Base-by-base conservation (phyloP, 331 rosid species). In the Acacia concinna region DNA sequence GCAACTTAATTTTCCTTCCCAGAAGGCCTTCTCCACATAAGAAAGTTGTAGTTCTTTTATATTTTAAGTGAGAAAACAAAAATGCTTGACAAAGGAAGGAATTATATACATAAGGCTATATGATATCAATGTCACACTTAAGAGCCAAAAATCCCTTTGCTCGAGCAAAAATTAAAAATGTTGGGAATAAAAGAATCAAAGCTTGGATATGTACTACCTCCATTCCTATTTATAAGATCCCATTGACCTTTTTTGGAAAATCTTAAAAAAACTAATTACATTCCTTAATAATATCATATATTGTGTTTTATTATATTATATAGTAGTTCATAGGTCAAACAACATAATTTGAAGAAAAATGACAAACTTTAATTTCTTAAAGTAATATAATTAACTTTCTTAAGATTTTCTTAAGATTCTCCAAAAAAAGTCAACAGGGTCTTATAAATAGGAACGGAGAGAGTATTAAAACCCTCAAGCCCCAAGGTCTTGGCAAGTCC, bases 381-480 rank as follows among this genome's bases (percentile, higher is more conserved):
- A n/a, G n/a, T n/a, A n/a, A n/a, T n/a, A n/a, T n/a, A n/a, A n/a
- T n/a, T n/a, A n/a, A n/a, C n/a, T n/a, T n/a, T n/a, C n/a, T n/a
- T n/a, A n/a, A n/a, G n/a, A n/a, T n/a, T n/a, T n/a, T n/a, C n/a
- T n/a, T n/a, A n/a, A n/a, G n/a, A n/a, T n/a, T n/a, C n/a, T n/a
- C n/a, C n/a, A n/a, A n/a, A n/a, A n/a, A n/a, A n/a, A n/a, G n/a
- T n/a, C n/a, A n/a, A n/a, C n/a, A n/a, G n/a, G n/a, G n/a, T n/a
- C n/a, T n/a, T n/a, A n/a, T n/a, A n/a, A n/a, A n/a, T n/a, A n/a
- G n/a, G n/a, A n/a, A n/a, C n/a, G n/a, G n/a, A n/a, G n/a, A n/a
- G n/a, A n/a, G n/a, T n/a, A 8, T 63, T 75, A 62, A 70, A 71
- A 79, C 59, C 76, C 67, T 47, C 43, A 49, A 62, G 72, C 79